Evolutionary conservation across 2,329 filamentous ascomycete species (phyloP).

Genomic region (Xylariales sp.): DNA sequence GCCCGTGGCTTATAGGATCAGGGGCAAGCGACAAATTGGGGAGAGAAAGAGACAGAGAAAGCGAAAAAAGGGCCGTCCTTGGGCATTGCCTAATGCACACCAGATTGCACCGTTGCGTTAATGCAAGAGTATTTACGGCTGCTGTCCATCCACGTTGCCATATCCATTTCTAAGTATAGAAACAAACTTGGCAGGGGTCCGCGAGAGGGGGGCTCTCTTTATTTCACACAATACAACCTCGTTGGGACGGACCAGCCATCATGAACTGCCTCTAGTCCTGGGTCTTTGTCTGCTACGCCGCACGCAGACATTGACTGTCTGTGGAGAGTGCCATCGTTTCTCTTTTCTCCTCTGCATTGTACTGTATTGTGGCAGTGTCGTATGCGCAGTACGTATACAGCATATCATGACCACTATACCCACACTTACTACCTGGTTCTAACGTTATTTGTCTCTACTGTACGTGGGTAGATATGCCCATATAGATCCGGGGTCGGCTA

Average conservation of each 20-base stretch:
- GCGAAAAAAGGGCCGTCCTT: conserved; percentile 13
- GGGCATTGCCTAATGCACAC: conserved; percentile 25
- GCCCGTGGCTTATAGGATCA: conserved; percentile 2
- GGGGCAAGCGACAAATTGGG: conserved; percentile 12
- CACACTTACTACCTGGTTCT: conserved; percentile 9
- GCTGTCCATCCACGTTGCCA: conserved; percentile 27
- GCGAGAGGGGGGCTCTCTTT: conserved; percentile 10
- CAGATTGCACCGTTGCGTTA: conserved; percentile 30
- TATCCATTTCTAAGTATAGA: conserved; percentile 34
- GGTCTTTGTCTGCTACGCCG: conserved; percentile 34
- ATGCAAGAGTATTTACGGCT: conserved; percentile 26
- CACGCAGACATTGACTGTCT: conserved; percentile 22
- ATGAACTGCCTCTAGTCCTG: conserved; percentile 11
- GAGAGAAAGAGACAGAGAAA: neutral
- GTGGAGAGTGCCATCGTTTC: conserved; percentile 1
- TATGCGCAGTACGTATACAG: conserved; percentile 10
- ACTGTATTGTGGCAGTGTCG: conserved; percentile 20
- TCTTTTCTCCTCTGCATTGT: conserved; percentile 8
- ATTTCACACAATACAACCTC: conserved; percentile 27
- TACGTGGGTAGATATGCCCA: neutral
- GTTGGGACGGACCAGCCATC: neutral
- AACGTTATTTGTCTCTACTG: conserved; percentile 12
- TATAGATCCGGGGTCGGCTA: conserved; percentile 24
- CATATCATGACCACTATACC: conserved; percentile 16
- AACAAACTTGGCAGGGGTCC: conserved; percentile 22